These are phyloP conservation scores for Cicer pinnatifidum DNA, from an alignment of 306 rosid species.

Conservation along the genomic window DNA sequence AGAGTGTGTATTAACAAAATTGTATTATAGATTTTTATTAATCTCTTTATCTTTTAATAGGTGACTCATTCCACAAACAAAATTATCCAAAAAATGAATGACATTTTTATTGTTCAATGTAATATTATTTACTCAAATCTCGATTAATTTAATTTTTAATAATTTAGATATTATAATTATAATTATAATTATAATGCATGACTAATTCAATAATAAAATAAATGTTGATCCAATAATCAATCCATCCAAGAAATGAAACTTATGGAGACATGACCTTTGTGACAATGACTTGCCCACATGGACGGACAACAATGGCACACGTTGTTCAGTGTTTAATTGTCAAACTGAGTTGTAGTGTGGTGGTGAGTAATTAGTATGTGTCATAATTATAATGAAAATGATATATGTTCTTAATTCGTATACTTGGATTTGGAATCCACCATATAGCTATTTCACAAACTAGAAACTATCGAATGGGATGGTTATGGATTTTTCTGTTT, in stretches of 20 bases:
- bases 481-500: too few species aligned
- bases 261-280: slow-evolving; percentile 35
- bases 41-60: too few species aligned
- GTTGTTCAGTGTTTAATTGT: slow-evolving; percentile 29
- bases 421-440: slow-evolving; percentile 11
- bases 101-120: too few species aligned
- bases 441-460: not conserved
- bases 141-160: too few species aligned
- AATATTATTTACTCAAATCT: too few species aligned
- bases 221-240: not conserved
- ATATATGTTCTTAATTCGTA: not conserved
- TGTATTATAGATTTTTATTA: too few species aligned
- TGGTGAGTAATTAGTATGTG: not conserved
- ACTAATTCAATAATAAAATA: too few species aligned
- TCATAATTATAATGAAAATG: not conserved
- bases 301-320: slow-evolving; percentile 36
- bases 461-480: not conserved
- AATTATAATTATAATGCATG: too few species aligned
- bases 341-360: slow-evolving; percentile 23
- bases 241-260: not conserved
- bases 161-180: too few species aligned
- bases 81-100: too few species aligned
- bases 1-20: too few species aligned
- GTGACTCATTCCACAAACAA: too few species aligned
- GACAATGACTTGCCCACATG: not conserved